Conservation (phyloP, 306 rosid species). For the Malus orientalis region DNA sequence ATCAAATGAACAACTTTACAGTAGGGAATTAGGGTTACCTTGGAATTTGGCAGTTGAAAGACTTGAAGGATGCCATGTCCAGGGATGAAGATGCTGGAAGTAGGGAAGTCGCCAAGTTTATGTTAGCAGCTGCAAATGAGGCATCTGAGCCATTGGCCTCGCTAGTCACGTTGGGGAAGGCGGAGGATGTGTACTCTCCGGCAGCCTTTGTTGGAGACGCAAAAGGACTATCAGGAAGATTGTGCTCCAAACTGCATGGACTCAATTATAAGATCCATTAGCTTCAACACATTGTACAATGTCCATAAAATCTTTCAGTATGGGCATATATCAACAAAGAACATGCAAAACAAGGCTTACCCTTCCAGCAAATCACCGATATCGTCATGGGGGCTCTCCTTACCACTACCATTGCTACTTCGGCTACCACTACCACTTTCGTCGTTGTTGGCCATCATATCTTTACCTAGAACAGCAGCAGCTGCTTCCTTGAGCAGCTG, state of each 20-base stretch:
- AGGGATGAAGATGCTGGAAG: conserved; percentile 45
- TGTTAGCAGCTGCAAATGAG: conserved; percentile 34
- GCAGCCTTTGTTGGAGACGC: conserved; percentile 87
- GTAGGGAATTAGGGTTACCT: conserved; percentile 33
- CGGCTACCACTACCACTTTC: conserved; percentile 26
- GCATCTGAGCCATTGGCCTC: conserved; percentile 44
- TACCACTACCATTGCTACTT: background rate
- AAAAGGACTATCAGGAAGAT: conserved; percentile 94
- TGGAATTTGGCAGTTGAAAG: conserved; percentile 85
- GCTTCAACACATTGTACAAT: background rate
- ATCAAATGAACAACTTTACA: background rate
- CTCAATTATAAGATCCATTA: conserved; percentile 16
- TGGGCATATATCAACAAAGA: conserved; percentile 1
- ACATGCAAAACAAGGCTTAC: conserved; percentile 27
- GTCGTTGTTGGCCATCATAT: conserved; percentile 22
- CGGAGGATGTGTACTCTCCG: conserved; percentile 34
- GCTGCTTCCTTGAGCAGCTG: conserved; percentile 22
- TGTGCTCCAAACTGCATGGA: conserved; percentile 80
- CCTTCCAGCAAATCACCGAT: conserved; percentile 61
- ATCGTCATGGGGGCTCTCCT: conserved; percentile 44
- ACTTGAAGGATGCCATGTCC: conserved; percentile 76
- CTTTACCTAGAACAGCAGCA: conserved; percentile 23
- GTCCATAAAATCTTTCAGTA: background rate
- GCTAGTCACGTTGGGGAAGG: conserved; percentile 32
- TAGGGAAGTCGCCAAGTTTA: conserved; percentile 38